These are phyloP conservation scores for Hypoxylon sp. DNA, from an alignment of 2,329 filamentous ascomycete species.

Conservation along the genomic window DNA sequence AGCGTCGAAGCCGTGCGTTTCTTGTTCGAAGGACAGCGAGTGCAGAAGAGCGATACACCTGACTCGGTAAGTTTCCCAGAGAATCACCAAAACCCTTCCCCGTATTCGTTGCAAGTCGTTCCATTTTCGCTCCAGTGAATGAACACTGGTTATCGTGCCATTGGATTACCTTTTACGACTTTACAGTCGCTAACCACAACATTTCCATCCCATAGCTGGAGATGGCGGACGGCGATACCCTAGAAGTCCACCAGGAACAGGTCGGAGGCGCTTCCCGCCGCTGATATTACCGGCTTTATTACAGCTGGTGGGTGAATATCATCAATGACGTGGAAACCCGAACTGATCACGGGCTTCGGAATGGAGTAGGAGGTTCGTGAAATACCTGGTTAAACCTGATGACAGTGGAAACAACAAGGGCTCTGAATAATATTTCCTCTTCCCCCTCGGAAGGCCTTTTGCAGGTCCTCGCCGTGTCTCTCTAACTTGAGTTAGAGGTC, in stretches of 20 bases:
- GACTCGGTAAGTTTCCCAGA: slow-evolving; percentile 79
- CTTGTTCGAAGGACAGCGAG: slow-evolving; percentile 94
- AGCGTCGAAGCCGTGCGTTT: slow-evolving; percentile 87
- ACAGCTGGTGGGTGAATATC: not conserved
- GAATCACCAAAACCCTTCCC: not conserved
- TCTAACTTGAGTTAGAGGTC: slow-evolving; percentile 20
- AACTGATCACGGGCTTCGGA: slow-evolving; percentile 25
- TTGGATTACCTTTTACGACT: not conserved
- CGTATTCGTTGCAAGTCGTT: not conserved
- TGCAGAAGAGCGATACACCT: slow-evolving; percentile 89
- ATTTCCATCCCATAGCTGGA: slow-evolving; percentile 75
- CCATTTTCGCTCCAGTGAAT: not conserved
- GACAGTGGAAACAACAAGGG: slow-evolving; percentile 24
- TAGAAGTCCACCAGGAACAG: slow-evolving; percentile 98
- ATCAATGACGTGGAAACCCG: slow-evolving; percentile 1
- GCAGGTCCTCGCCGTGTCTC: slow-evolving; percentile 13
- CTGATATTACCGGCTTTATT: slow-evolving; percentile 27
- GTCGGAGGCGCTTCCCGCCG: slow-evolving; percentile 75
- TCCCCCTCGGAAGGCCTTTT: slow-evolving; percentile 15
- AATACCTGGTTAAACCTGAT: slow-evolving; percentile 27
- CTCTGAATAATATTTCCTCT: slow-evolving; percentile 23
- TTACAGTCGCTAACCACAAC: slow-evolving; percentile 42
- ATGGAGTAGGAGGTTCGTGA: slow-evolving; percentile 27
- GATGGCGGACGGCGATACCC: slow-evolving; percentile 94
- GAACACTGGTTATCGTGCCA: not conserved